Evolutionary conservation across 495 filamentous ascomycete species (phyloP), one percentile per base, ranked within the genome.

Genomic region (Xylaria scruposa): DNA sequence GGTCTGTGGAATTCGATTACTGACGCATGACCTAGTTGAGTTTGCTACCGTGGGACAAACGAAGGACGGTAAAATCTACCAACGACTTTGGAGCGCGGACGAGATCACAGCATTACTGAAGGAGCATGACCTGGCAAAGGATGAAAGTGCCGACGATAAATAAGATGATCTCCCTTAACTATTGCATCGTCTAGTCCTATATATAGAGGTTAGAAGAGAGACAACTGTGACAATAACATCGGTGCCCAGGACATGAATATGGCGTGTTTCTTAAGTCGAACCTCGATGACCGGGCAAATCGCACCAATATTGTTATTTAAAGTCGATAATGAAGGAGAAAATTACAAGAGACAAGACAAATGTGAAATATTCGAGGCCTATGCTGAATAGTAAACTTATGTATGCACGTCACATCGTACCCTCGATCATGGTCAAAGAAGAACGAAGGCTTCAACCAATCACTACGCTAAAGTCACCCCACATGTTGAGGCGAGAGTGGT

Each of bases 21-120:
- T 88, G 75, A 86, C 77, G 76, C 68, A 47, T 31, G 61, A 54
- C 38, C 24, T 56, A 98, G 95, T 99, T 82, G 96, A 99, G 83
- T 98, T 99, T 80, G 96, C 96, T 77, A 99, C 96, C 29, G 95
- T 99, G 73, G 96, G 96, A 73, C 94, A 94, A 87, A 97, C 95
- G 78, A 91, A 92, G 83, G 88, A 92, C 75, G 96, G 96, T 73
- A 95, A 95, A 85, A 92, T 98, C 77, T 98, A 97, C 87, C 96
- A 99, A 81, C 93, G 96, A 79, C 86, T 99, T 75, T 99, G 96
- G 96, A 94, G 87, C 77, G 97, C 94, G 54, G 95, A 98, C 74
- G 96, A 98, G 87, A 99, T 99, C 78, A 94, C 92, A 78, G 90
- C 93, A 53, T 87, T 99, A 79, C 84, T 99, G 77, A 95, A 92